Evolutionary conservation across 2,329 filamentous ascomycete species (phyloP).

Genomic region (Epicoccum nigrum): DNA sequence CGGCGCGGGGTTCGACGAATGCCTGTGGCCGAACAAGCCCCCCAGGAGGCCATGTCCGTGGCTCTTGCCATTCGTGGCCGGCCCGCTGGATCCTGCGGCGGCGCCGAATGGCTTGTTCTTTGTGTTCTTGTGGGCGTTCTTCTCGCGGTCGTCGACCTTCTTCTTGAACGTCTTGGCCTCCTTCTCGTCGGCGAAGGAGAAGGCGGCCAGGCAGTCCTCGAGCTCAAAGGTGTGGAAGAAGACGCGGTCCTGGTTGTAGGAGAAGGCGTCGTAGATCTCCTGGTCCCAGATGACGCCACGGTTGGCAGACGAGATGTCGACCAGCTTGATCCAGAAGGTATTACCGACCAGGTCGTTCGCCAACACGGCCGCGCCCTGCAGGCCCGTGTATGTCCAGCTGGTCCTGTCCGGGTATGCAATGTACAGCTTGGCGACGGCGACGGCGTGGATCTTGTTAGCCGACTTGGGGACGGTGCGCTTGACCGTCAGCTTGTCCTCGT

Average conservation of each 20-base stretch:
- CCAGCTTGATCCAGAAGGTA: conserved; percentile 97
- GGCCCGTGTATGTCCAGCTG: conserved; percentile 91
- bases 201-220: conserved; percentile 84
- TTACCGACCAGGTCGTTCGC: conserved; percentile 93
- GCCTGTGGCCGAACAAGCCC: conserved; percentile 58
- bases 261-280: conserved; percentile 94
- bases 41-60: conserved; percentile 58
- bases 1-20: conserved; percentile 50
- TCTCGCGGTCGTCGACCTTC: conserved; percentile 95
- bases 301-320: conserved; percentile 74
- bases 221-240: conserved; percentile 99
- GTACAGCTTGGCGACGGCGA: conserved; percentile 91
- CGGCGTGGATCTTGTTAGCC: conserved; percentile 95
- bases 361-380: conserved; percentile 90
- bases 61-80: conserved; percentile 38
- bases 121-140: conserved; percentile 90
- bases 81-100: conserved; percentile 29
- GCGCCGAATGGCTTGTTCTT: conserved; percentile 74
- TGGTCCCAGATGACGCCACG: conserved; percentile 58
- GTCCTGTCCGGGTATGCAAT: conserved; percentile 84
- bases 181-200: conserved; percentile 96
- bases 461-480: conserved; percentile 93
- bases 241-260: conserved; percentile 94
- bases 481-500: conserved; percentile 95
- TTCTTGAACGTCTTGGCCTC: conserved; percentile 97